Conservation (phyloP, 768 basidiomycete genomes). For the Ramaria sp. region DNA sequence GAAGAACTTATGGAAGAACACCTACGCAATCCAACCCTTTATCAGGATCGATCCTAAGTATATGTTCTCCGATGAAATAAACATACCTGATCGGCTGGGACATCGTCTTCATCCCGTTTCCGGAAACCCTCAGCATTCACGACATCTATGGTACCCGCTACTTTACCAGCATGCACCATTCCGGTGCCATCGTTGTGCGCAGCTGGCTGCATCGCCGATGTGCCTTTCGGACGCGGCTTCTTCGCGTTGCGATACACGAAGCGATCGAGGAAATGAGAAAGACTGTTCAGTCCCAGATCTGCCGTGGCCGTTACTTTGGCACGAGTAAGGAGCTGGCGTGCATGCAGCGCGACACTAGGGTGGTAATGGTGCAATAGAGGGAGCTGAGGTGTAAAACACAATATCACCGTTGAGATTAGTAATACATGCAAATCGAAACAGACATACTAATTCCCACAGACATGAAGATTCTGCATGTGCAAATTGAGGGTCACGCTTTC, state of each 20-base stretch:
- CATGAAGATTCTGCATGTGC: slow-evolving; percentile 71
- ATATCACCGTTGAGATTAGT: neutral
- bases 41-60: neutral
- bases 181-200: slow-evolving; percentile 49
- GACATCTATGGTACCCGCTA: slow-evolving; percentile 29
- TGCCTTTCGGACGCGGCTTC: slow-evolving; percentile 58
- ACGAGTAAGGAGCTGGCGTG: slow-evolving; percentile 64
- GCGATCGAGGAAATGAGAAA: slow-evolving; percentile 91
- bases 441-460: slow-evolving; percentile 82
- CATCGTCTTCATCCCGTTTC: slow-evolving; percentile 52
- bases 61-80: neutral
- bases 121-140: slow-evolving; percentile 75
- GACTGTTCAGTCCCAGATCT: slow-evolving; percentile 86
- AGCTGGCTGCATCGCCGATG: slow-evolving; percentile 93
- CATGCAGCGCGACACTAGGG: slow-evolving; percentile 80
- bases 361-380: slow-evolving; percentile 84
- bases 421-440: neutral
- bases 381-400: slow-evolving; percentile 34
- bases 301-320: slow-evolving; percentile 72
- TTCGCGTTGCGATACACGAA: slow-evolving; percentile 98
- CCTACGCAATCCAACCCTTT: slow-evolving; percentile 24
- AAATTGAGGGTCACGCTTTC: slow-evolving; percentile 83
- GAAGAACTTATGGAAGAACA: slow-evolving; percentile 92
- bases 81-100: slow-evolving; percentile 80
- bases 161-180: slow-evolving; percentile 61